Evolutionary conservation across 2,329 filamentous ascomycete genomes (phyloP), one percentile per base, ranked within the genome.

Genomic region (Ascosphaera acerosa): DNA sequence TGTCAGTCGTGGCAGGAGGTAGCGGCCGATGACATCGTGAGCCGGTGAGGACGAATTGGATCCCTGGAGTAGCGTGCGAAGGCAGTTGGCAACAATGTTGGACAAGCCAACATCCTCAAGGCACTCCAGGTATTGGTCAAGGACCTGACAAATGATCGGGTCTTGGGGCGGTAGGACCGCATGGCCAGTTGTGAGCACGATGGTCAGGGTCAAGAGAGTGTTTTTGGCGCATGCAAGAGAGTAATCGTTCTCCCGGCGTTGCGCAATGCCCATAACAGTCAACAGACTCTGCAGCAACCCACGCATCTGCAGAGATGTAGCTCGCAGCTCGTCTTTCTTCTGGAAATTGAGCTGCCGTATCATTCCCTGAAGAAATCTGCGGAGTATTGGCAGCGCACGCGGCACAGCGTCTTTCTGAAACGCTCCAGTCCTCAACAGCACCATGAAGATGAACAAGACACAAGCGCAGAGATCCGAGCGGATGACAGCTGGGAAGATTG

Each of bases 401-500:
- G 87, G 84, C 1, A 94, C 73, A 18, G 94, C 78, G 22, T 78
- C 64, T 16, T 77, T 68, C 52, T 97, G 89, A 44, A 84, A 94
- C 7, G 70, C 62, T 1, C 77, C 74, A 1, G 81, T 92, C 10
- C 77, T 76, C 9, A 97, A 64, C 34, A 91, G 87, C 0, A 81
- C 91, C 33, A 78, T 76, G 46, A 94, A 92, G 33, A 94, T 91
- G 55, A 97, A 82, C 31, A 97, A 66, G 40, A 94, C 91, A 45
- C 84, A 94, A 23, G 87, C 84, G 46, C 94, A 81, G 4, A 97
- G 62, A 48, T 97, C 87, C 6, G 81, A 84, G 47, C 87, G 87
- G 57, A 97, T 97, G 42, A 97, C 82, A 2, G 77, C 70, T 0
- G 89, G 89, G 53, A 97, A 97, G 10, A 94, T 81, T 37, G 89